phyloP scores from a whole-genome alignment of 805 yeast species.

The Maudiozyma turicensis region DNA sequence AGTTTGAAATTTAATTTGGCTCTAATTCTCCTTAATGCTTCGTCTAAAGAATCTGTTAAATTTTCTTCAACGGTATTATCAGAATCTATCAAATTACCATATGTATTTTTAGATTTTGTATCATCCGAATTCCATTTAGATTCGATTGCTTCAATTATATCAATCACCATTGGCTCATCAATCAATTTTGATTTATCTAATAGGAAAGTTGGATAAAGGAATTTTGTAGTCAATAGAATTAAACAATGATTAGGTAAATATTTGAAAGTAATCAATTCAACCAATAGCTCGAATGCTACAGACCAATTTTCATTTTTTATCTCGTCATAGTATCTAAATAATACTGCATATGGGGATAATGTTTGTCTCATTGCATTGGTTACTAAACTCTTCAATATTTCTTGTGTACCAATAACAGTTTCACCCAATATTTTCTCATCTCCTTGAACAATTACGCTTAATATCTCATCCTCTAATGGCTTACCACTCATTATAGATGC shows the following conservation, averaged over 20 bases:
- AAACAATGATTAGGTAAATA: slow-evolving; percentile 24
- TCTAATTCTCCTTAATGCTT: slow-evolving; percentile 15
- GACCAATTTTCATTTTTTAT: slow-evolving; percentile 20
- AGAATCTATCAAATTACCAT: slow-evolving; percentile 8
- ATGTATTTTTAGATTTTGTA: slow-evolving; percentile 13
- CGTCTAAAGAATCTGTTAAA: slow-evolving; percentile 13
- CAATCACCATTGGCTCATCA: slow-evolving; percentile 15
- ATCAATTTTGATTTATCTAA: slow-evolving; percentile 13
- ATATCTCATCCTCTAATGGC: slow-evolving; percentile 47
- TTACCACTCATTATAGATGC: slow-evolving; percentile 43
- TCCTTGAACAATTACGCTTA: slow-evolving; percentile 39
- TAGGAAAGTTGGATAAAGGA: slow-evolving; percentile 22
- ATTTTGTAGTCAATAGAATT: slow-evolving; percentile 18
- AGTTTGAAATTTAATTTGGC: slow-evolving; percentile 19
- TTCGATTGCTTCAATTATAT: slow-evolving; percentile 19
- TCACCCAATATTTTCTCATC: slow-evolving; percentile 16
- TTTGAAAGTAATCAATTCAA: slow-evolving; percentile 19
- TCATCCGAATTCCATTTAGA: slow-evolving; percentile 15
- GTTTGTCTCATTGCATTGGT: slow-evolving; percentile 58
- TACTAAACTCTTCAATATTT: slow-evolving; percentile 26
- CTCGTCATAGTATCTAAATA: slow-evolving; percentile 40
- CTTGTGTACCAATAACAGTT: slow-evolving; percentile 16
- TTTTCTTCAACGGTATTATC: not conserved
- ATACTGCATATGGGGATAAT: slow-evolving; percentile 60
- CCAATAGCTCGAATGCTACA: slow-evolving; percentile 15